Evolutionary conservation across 192 early-diverging fungal genomes (phyloP), one percentile per base, ranked within the genome.

Genomic region (Phycomyces blakesleeanus): DNA sequence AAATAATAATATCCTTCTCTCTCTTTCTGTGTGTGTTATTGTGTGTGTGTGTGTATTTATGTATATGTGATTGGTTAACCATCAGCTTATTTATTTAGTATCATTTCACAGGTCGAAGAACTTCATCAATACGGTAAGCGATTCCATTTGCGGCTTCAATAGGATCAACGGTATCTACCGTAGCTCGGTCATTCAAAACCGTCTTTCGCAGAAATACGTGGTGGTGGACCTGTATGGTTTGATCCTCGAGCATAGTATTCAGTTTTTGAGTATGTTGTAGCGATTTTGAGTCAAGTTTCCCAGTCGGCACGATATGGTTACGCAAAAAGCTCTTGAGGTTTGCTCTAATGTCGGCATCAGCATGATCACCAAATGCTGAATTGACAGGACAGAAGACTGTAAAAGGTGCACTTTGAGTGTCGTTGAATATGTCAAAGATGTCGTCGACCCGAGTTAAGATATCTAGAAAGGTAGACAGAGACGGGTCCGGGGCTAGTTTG

Each of bases 381-480:
- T 74, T 74, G 57, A 62, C 63, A 2, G 72, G 72, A 61, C 61
- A 40, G 50, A 74, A 74, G 0, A 74, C 61, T 5, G 72, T 74
- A 47, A 74, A 60, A 3, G 57, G 49, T 53, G 53, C 61, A 26
- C 53, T 59, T 18, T 40, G n/a, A 8, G 61, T 55, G 25, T 59
- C 41, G 51, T 67, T 68, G 26, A 74, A 51, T 6, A 68, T 29
- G 2, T 49, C 21, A 39, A 74, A 58, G 15, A 74, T 47, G 27
- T 59, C 59, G n/a, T 57, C 51, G 10, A 51, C 66, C 59, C 60
- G 66, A 18, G 63, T 74, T 21, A 74, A 51, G 18, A 74, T 41
- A 38, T 74, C 72, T 20, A 74, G 50, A 60, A 74, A 74, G 18
- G 62, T 74, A 10, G 72, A 74, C 3, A 74, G 49, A 20, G 66